Evolutionary conservation across 768 basidiomycete genomes (phyloP), one percentile per base, ranked within the genome.

Genomic region (Lactarius sp.): DNA sequence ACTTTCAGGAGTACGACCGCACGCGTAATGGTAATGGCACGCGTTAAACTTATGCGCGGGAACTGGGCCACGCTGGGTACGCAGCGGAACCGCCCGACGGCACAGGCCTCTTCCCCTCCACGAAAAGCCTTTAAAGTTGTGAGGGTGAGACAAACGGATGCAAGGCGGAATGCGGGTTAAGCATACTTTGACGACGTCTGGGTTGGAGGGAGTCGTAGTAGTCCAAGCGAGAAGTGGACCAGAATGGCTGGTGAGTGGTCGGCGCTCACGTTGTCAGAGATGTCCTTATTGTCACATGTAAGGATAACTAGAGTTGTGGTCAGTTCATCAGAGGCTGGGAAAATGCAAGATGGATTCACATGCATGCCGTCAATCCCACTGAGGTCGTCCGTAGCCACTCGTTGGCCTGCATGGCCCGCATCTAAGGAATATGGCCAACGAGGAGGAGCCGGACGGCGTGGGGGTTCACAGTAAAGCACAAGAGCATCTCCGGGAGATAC

Each of bases 191-290:
- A 44, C 20, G 4, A 37, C 64, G 60, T 33, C 20, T 22, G 50
- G 36, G 46, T 3, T 41, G 46, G 33, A 52, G 51, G 13, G 18
- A 46, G 18, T 65, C 39, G 50, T 70, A 68, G 36, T 69, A 66
- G n/a, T 55, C 52, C 51, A 71, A 54, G 37, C 69, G 0, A 71
- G 58, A 14, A 71, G 33, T 0, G 69, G 61, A 3, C 70, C 69
- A 0, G 69, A 69, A 56, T 69, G 34, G 22, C 13, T 16, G 36
- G 44, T 6, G 34, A 10, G 14, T 14, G 20, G 42, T 9, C 8
- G 9, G n/a, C 42, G 33, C 68, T 33, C 55, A 69, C 70, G 14
- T 68, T 52, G 33, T 66, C 69, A 16, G 61, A 34, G 16, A 70
- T 64, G 2, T 39, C 42, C 37, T 63, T 12, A 3, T 50, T 20